Percentiles rank a stretch among this genome's conserved stretches.
Conservation (phyloP, 305 asterid species). For the Euphrasia arctica region DNA sequence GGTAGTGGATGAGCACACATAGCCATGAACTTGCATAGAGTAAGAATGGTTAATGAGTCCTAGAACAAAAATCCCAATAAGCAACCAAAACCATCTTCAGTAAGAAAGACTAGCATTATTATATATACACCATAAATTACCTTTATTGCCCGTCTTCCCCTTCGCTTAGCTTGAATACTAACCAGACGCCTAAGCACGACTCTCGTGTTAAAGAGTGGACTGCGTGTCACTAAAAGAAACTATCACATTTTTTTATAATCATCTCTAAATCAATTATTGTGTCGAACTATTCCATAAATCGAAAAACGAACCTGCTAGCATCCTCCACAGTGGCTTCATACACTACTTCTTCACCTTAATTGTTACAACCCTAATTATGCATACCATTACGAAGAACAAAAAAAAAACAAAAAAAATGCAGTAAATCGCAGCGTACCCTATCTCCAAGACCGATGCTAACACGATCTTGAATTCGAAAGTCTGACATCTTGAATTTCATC, state of each 20-base stretch:
- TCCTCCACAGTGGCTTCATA: too few relatives aligned
- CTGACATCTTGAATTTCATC: conserved; percentile 78
- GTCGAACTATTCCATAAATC: too few relatives aligned
- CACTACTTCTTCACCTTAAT: too few relatives aligned
- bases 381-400: too few relatives aligned
- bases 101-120: not conserved
- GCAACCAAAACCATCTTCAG: not conserved
- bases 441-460: conserved; percentile 82
- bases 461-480: conserved; percentile 64
- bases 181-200: too few relatives aligned
- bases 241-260: conserved; percentile 18
- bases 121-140: too few relatives aligned
- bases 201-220: conserved; percentile 60
- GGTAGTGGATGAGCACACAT: conserved; percentile 64
- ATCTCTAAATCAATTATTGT: not conserved
- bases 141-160: too few relatives aligned
- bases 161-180: too few relatives aligned
- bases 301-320: too few relatives aligned
- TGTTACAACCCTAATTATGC: too few relatives aligned
- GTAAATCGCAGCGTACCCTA: conserved; percentile 11
- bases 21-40: conserved; percentile 95
- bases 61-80: conserved; percentile 29
- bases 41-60: conserved; percentile 87
- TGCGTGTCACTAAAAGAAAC: conserved; percentile 44
- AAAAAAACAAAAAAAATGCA: too few relatives aligned